phyloP scores from a whole-genome alignment of 108 stramenopile genomes.

The Cyclotella cryptica region DNA sequence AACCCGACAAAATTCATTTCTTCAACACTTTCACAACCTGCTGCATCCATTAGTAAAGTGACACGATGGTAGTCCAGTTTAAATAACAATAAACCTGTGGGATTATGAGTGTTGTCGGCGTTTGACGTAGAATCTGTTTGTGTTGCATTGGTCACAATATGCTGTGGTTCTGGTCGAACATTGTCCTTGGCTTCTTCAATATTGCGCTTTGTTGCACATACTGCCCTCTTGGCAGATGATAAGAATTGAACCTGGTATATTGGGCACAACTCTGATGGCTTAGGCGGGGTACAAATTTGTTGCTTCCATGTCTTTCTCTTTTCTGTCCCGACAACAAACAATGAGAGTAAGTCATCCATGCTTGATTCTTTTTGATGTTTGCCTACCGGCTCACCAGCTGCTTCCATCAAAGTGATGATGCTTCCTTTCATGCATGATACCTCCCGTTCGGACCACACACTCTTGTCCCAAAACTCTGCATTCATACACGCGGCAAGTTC shows the following conservation, averaged over 20 bases:
- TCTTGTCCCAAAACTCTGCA: constrained; percentile 4
- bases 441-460: constrained; percentile 13
- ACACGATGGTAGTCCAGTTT: neutral
- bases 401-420: constrained; percentile 22
- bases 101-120: too few relatives aligned
- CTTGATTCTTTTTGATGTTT: too few relatives aligned
- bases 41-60: neutral
- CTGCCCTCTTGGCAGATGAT: neutral
- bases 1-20: neutral
- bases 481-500: constrained; percentile 18
- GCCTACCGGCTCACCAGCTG: too few relatives aligned
- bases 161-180: too few relatives aligned
- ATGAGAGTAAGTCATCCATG: too few relatives aligned
- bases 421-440: constrained; percentile 7
- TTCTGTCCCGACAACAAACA: constrained; percentile 5
- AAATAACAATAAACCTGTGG: too few relatives aligned
- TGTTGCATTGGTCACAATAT: too few relatives aligned
- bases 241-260: neutral
- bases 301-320: constrained; percentile 16
- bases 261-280: constrained; percentile 10
- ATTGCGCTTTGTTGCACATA: neutral
- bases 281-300: neutral
- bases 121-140: too few relatives aligned
- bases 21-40: neutral
- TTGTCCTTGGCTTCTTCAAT: too few relatives aligned